phyloP scores from a whole-genome alignment of 1,284 basidiomycete species.

The Ceratobasidium sp. region DNA sequence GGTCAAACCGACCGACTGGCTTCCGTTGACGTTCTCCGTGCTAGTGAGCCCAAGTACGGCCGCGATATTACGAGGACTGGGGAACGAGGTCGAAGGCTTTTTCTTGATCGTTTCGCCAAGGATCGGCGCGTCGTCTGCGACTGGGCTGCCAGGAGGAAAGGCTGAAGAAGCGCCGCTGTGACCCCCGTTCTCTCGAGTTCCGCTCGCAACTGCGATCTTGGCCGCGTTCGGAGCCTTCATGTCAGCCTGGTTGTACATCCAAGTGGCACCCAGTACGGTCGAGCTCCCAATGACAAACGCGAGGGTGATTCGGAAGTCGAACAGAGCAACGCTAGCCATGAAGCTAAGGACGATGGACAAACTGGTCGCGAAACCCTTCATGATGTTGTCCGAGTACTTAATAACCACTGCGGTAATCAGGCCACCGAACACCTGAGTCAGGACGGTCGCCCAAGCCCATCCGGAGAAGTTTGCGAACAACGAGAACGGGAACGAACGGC shows the following conservation, averaged over 20 bases:
- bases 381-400: conserved; percentile 88
- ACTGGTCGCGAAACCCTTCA: conserved; percentile 94
- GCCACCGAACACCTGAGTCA: conserved; percentile 89
- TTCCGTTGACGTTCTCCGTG: conserved; percentile 22
- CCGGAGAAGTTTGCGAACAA: conserved; percentile 79
- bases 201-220: conserved; percentile 39
- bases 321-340: conserved; percentile 86
- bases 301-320: conserved; percentile 86
- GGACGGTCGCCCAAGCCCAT: conserved; percentile 92
- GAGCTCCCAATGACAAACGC: conserved; percentile 85
- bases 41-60: conserved; percentile 37
- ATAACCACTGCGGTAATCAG: conserved; percentile 89
- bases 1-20: neutral
- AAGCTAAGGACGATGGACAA: conserved; percentile 94
- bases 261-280: conserved; percentile 87
- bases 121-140: conserved; percentile 44
- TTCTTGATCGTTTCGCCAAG: conserved; percentile 43
- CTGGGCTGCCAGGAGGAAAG: conserved; percentile 44
- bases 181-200: conserved; percentile 21
- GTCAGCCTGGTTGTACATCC: conserved; percentile 81
- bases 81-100: conserved; percentile 38
- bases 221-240: conserved; percentile 42
- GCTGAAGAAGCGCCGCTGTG: conserved; percentile 36
- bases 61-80: conserved; percentile 44
- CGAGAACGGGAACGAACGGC: conserved; percentile 47